Evolutionary conservation across 257 asterid genomes (phyloP), one percentile per base, ranked within the genome.

Genomic region (Salvia miltiorrhiza): DNA sequence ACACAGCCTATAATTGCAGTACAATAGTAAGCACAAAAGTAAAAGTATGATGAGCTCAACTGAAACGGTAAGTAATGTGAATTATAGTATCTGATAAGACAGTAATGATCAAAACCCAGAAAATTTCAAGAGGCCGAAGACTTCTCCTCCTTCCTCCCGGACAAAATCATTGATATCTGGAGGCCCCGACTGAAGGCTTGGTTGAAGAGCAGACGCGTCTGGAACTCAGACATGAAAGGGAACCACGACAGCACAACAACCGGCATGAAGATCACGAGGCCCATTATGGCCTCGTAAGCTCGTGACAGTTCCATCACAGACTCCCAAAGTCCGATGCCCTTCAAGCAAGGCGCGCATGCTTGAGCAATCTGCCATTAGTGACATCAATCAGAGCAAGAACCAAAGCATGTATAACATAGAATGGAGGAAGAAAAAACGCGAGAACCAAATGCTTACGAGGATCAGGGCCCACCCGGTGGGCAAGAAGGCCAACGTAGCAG

Each of bases 281-380:
- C 76, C 76, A 72, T 72, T 50, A 72, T 63, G 37, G 76, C 76
- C 28, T 72, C 76, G 21, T 72, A 72, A 7, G 76, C 76, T 53
- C 76, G 16, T 0, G 71, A 72, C 24, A 72, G 40, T 26, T 72
- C 76, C 76, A 72, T 72, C 58, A 72, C 76, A 2, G 76, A 72
- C 23, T 40, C 76, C 76, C 76, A 72, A 7, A 32, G 58, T 7
- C 76, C 76, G 3, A 72, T 72, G 0, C 71, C 28, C 65, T 50
- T 72, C 65, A 72, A 12, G 14, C 64, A 63, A 3, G 70, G 65
- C 19, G 65, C 49, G 71, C 76, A 72, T 52, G 76, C 76, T 52
- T 72, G 76, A 40, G 57, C 56, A 50, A 72, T 72, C 76, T 71
- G 76, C 76, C n/a, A 69, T 44, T 43, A 9, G 13, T 21, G 35